phyloP scores from a whole-genome alignment of 2,329 filamentous ascomycete genomes.

The Colletotrichum melonis region DNA sequence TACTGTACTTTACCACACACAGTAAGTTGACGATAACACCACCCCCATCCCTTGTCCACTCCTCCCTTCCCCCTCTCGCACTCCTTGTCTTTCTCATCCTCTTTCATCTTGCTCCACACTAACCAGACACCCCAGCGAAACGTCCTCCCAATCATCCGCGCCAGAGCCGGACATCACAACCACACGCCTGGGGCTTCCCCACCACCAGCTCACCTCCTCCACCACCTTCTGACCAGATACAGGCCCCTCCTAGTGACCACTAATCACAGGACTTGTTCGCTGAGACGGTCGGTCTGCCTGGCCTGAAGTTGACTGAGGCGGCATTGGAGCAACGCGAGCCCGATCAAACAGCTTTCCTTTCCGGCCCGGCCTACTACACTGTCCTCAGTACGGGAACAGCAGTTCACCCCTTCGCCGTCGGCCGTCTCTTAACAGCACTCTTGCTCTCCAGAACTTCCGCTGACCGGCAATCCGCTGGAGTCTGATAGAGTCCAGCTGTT shows the following conservation, averaged over 20 bases:
- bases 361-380: neutral
- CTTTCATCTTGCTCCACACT: neutral
- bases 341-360: slow-evolving; percentile 1
- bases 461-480: neutral
- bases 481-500: neutral
- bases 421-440: neutral
- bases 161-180: slow-evolving; percentile 12
- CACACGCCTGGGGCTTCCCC: slow-evolving; percentile 5
- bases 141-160: slow-evolving; percentile 17
- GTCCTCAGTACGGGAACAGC: neutral
- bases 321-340: slow-evolving; percentile 20
- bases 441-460: neutral
- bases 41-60: neutral
- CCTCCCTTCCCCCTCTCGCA: neutral
- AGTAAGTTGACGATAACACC: neutral
- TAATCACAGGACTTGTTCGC: slow-evolving; percentile 29
- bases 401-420: neutral
- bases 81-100: neutral
- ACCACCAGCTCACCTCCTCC: slow-evolving; percentile 8
- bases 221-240: slow-evolving; percentile 20
- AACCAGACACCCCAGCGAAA: neutral
- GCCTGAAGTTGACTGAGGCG: slow-evolving; percentile 12
- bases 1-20: neutral
- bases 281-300: slow-evolving; percentile 26
- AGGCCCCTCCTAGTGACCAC: slow-evolving; percentile 30